These are phyloP conservation scores for Leucocoprinus birnbaumii DNA, from an alignment of 768 basidiomycete species.

Conservation along the genomic window DNA sequence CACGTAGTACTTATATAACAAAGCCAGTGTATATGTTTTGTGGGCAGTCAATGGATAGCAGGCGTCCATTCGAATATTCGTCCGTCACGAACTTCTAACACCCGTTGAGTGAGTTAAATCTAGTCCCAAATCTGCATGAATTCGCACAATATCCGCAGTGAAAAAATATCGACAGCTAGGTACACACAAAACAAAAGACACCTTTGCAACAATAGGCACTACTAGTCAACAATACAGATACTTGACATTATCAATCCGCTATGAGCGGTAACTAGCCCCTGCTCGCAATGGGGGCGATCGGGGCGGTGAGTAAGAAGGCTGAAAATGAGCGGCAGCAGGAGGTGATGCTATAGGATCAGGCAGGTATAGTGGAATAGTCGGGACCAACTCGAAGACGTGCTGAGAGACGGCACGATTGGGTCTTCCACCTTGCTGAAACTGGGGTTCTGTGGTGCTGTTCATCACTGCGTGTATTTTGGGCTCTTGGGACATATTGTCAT, in stretches of 20 bases:
- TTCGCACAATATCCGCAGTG: too few species aligned
- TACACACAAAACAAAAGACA: too few species aligned
- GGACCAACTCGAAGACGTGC: constrained; percentile 77
- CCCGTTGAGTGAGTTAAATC: too few species aligned
- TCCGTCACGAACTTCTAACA: too few species aligned
- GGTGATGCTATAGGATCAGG: constrained; percentile 59
- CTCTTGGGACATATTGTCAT: constrained; percentile 68
- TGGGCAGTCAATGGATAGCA: too few species aligned
- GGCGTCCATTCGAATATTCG: too few species aligned
- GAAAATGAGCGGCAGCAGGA: constrained; percentile 49
- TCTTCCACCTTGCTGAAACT: constrained; percentile 35
- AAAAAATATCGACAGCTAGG: too few species aligned
- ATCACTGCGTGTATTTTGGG: constrained; percentile 86
- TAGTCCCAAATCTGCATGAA: too few species aligned
- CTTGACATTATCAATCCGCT: constrained; percentile 1
- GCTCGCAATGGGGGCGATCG: constrained; percentile 47
- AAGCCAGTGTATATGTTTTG: too few species aligned
- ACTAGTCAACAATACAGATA: too few species aligned
- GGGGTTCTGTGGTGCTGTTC: constrained; percentile 47
- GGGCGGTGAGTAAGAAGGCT: constrained; percentile 50
- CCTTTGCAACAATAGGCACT: too few species aligned
- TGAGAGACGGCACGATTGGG: constrained; percentile 52
- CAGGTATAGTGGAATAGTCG: constrained; percentile 70
- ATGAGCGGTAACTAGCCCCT: constrained; percentile 21
- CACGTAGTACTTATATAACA: too few species aligned